phyloP scores from a whole-genome alignment of 768 basidiomycete genomes.

The Pholiota molesta region DNA sequence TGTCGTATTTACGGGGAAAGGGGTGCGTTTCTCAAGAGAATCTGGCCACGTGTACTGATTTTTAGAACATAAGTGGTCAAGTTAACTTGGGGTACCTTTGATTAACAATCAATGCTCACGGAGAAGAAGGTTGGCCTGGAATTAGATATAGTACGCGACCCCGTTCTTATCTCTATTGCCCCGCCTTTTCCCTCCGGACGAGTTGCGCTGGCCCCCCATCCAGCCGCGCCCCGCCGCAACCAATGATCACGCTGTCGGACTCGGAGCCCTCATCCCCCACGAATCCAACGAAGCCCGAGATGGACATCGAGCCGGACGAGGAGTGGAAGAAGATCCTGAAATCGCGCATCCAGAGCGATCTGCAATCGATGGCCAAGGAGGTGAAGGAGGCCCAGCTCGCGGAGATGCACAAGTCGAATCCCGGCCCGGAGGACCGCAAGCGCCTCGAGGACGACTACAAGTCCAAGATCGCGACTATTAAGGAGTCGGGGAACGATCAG shows the following conservation, averaged over 20 bases:
- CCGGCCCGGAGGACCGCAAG: conserved; percentile 34
- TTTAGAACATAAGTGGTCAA: neutral
- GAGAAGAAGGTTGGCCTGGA: conserved; percentile 3
- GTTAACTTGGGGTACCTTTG: conserved; percentile 3
- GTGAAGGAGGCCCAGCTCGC: conserved; percentile 60
- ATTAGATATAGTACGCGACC: conserved; percentile 5
- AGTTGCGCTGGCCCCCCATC: neutral
- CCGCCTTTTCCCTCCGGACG: conserved; percentile 10
- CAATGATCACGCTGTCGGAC: conserved; percentile 5
- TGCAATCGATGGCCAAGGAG: conserved; percentile 53
- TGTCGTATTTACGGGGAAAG: conserved; percentile 6
- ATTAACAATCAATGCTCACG: conserved; percentile 13
- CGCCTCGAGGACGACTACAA: conserved; percentile 40
- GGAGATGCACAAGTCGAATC: conserved; percentile 48
- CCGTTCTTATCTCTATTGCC: conserved; percentile 11
- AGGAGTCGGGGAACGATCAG: conserved; percentile 46
- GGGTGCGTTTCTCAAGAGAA: conserved; percentile 4
- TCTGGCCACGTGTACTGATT: conserved; percentile 11
- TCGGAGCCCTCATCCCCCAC: conserved; percentile 8
- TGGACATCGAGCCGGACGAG: conserved; percentile 53
- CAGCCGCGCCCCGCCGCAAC: neutral
- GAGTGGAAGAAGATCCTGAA: conserved; percentile 53
- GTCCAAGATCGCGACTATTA: conserved; percentile 45
- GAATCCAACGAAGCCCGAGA: neutral
- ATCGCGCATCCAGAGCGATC: conserved; percentile 51